phyloP scores from a whole-genome alignment of 805 yeast species.

The Lachancea mirantina region DNA sequence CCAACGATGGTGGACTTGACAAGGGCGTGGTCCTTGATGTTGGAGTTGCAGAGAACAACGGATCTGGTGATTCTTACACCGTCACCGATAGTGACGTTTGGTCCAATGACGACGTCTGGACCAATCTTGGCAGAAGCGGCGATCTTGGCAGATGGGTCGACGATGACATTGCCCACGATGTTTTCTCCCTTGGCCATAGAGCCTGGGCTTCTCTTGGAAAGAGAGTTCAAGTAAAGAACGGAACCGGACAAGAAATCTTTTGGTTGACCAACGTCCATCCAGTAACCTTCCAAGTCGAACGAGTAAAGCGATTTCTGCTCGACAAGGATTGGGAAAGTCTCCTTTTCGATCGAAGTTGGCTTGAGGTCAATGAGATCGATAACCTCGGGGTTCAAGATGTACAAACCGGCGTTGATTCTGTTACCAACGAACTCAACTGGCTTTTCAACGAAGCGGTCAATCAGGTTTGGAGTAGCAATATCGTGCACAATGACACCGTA shows the following conservation, averaged over 20 bases:
- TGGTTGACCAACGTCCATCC: constrained; percentile 99
- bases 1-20: constrained; percentile 97
- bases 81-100: constrained; percentile 90
- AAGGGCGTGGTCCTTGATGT: constrained; percentile 95
- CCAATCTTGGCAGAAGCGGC: constrained; percentile 93
- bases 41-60: constrained; percentile 84
- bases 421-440: constrained; percentile 99
- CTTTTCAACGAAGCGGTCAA: constrained; percentile 98
- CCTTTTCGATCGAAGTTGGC: constrained; percentile 99
- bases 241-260: constrained; percentile 98
- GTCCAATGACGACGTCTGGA: constrained; percentile 97
- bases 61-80: constrained; percentile 98
- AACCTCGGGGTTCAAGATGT: constrained; percentile 95
- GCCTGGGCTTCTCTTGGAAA: constrained; percentile 72
- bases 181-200: constrained; percentile 60
- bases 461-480: constrained; percentile 88
- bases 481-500: constrained; percentile 99
- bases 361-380: constrained; percentile 94
- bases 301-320: constrained; percentile 85
- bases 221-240: constrained; percentile 79
- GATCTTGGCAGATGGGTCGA: constrained; percentile 92
- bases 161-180: constrained; percentile 83
- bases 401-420: constrained; percentile 99
- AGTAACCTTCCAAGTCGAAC: constrained; percentile 96
- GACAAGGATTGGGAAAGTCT: constrained; percentile 95